Evolutionary conservation across 1,284 basidiomycete genomes (phyloP).

Genomic region (Trametes versicolor): DNA sequence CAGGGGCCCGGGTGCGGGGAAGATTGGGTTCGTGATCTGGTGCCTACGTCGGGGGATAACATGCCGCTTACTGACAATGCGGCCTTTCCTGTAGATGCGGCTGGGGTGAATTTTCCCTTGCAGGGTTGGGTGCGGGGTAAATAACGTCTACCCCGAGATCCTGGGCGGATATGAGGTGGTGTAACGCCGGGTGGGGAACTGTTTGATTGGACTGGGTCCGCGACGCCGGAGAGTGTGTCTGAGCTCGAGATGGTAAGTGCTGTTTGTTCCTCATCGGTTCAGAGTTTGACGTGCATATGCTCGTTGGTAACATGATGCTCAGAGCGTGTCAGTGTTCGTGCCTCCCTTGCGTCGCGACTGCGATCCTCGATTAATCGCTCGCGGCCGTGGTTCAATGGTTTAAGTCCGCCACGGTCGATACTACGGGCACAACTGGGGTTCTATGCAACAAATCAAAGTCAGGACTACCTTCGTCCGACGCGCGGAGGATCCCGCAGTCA

Average conservation of each 20-base stretch:
- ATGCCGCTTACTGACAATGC: neutral
- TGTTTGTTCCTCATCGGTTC: neutral
- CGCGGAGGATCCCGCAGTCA: too few species aligned
- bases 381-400: neutral
- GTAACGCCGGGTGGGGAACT: neutral
- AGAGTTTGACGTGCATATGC: neutral
- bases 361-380: neutral
- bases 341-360: constrained; percentile 1
- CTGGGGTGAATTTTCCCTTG: neutral
- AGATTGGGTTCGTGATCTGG: constrained; percentile 1
- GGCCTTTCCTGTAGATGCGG: neutral
- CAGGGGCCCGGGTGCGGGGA: neutral
- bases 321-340: neutral
- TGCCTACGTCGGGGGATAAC: neutral
- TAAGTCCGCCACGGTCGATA: neutral
- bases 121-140: too few species aligned
- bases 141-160: too few species aligned
- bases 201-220: neutral
- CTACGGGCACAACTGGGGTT: neutral
- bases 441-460: too few species aligned
- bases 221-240: neutral
- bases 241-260: neutral
- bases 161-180: too few species aligned
- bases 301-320: neutral
- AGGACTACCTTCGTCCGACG: too few species aligned